Evolutionary conservation across 2,329 filamentous ascomycete species (phyloP), one percentile per base, ranked within the genome.

Genomic region (Pseudogymnoascus sp.): DNA sequence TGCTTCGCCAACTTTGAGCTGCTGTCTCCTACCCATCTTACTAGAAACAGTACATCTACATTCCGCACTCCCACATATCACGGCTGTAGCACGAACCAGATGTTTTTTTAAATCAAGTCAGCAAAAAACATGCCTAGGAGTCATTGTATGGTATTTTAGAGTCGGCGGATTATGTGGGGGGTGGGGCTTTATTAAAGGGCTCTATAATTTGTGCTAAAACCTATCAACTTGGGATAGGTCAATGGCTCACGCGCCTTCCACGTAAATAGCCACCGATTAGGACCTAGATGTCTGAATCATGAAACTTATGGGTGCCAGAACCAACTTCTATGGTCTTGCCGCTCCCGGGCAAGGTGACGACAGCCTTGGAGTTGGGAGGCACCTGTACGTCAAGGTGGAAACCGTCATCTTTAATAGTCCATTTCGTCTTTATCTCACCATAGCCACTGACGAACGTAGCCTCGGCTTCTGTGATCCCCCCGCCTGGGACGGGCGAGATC

Each of bases 281-380:
- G 17, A 19, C n/a, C n/a, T 40, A 19, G 38, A 19, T 7, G 17
- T 40, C 38, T 19, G n/a, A 17, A 40, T 40, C 7, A 17, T 40
- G 38, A 19, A 56, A 26, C 50, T n/a, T 33, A 33, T 56, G 17
- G 15, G 23, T n/a, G 7, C 50, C 19, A 33, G 23, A 29, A 33
- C 50, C 50, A 17, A 69, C 61, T 7, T 46, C 63, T 40, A 40
- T 11, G 3, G 38, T 40, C 38, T 40, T 40, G 38, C 38, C 38
- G n/a, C 38, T 17, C 21, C 5, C 19, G 9, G 29, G 19, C 17
- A 59, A 60, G 15, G 15, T 21, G 10, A 40, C n/a, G n/a, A 40
- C n/a, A 19, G 38, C n/a, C 38, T 40, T 40, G n/a, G 44, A 74
- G 65, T 2, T 74, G 67, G 11, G 73, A 64, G 7, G 71, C 68